Evolutionary conservation across 352 stramenopile genomes (phyloP), one percentile per base, ranked within the genome.

Genomic region (Blastocystis sp.): DNA sequence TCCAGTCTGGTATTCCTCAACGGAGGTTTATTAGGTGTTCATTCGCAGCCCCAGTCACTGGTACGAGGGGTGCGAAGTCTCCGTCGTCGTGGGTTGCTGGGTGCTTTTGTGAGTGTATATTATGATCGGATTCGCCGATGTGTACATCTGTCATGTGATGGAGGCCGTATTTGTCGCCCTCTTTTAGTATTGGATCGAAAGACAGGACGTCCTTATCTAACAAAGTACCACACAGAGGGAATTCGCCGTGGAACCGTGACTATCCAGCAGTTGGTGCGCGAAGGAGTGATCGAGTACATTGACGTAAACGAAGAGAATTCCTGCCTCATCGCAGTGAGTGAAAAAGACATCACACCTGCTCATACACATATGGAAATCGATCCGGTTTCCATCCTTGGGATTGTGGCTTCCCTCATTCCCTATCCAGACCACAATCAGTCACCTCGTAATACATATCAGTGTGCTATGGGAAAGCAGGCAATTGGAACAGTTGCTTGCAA

Each of bases 281-380:
- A 78, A 43, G 97, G 97, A 24, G 95, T 98, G 53, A 96, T 99
- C 45, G 98, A 99, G 91, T 99, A 99, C 92, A 95, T 99, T 37
- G 98, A 99, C 92, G 97, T 99, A 87, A 99, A 99, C 91, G 98
- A 99, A 93, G 97, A 99, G 91, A 99, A 99, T 92, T 99, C 99
- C 87, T 99, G 97, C 91, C 92, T 99, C 55, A 97, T 99, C 64
- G 96, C 96, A 7, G 93, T 99, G 18, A 95, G 96, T 66, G 91
- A 93, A 76, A 85, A 56, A 3, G 93, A 97, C 55, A 96, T 97
- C 69, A 95, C 93, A 37, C 92, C 93, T 50, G 93, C 95, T 13
- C 96, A 96, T 82, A 99, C 98, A 37, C 98, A 99, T 92, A 93
- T 99, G 87, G 98, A 99, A 91, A 98, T 99, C 90, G 97, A 99